These are phyloP conservation scores for Colletotrichum shisoi DNA, from an alignment of 2,329 filamentous ascomycete genomes.

Conservation along the genomic window DNA sequence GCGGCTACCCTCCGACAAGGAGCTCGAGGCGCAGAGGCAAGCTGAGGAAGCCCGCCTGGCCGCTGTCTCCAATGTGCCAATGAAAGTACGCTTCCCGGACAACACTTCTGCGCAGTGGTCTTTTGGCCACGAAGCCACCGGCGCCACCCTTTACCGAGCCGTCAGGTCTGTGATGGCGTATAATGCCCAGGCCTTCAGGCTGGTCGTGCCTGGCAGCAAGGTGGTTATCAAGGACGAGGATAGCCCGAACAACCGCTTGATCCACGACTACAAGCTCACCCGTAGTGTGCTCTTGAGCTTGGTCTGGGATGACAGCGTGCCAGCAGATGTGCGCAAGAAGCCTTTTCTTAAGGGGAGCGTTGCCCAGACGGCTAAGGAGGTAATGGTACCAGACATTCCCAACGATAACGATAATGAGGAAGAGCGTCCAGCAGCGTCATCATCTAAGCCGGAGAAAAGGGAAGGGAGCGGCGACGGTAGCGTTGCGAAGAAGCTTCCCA, in stretches of 20 bases:
- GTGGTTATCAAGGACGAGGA: slow-evolving; percentile 58
- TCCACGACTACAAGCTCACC: slow-evolving; percentile 74
- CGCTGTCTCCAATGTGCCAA: slow-evolving; percentile 70
- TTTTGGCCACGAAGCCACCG: slow-evolving; percentile 74
- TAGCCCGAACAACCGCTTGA: slow-evolving; percentile 64
- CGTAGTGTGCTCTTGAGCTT: slow-evolving; percentile 79
- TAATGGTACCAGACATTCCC: slow-evolving; percentile 69
- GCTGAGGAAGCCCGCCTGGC: slow-evolving; percentile 72
- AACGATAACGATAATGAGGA: slow-evolving; percentile 52
- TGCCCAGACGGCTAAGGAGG: slow-evolving; percentile 68
- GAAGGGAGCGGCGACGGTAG: slow-evolving; percentile 50
- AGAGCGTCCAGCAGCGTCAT: slow-evolving; percentile 43
- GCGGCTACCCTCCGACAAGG: slow-evolving; percentile 81
- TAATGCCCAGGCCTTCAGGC: slow-evolving; percentile 71
- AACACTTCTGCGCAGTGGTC: slow-evolving; percentile 77
- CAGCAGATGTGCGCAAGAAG: slow-evolving; percentile 61
- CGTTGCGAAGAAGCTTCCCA: slow-evolving; percentile 62
- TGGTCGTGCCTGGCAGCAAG: slow-evolving; percentile 69
- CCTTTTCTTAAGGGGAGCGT: slow-evolving; percentile 67
- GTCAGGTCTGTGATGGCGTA: slow-evolving; percentile 75
- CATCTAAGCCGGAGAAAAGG: slow-evolving; percentile 48
- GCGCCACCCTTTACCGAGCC: slow-evolving; percentile 74
- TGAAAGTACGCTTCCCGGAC: slow-evolving; percentile 89
- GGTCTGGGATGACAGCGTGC: slow-evolving; percentile 72
- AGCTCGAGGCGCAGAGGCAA: slow-evolving; percentile 74